Percentiles rank a stretch among this genome's conserved stretches.
Conservation (phyloP, 78 protist species). For the Pigoraptor vietnamica region DNA sequence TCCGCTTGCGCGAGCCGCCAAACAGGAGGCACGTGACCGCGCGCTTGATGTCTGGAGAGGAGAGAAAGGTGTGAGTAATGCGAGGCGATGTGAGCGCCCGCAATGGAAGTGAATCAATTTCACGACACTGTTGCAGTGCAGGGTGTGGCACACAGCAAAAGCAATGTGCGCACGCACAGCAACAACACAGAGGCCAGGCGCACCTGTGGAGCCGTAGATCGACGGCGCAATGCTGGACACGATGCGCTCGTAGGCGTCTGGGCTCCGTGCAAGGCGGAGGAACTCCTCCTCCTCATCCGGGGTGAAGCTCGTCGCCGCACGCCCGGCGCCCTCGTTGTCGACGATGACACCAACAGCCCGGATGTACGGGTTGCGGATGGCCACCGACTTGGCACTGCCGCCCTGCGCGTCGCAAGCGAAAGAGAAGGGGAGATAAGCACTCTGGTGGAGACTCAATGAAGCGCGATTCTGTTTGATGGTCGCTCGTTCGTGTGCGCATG, state of each 20-base stretch:
- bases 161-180: too few species aligned
- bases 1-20: slow-evolving; percentile 85
- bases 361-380: slow-evolving; percentile 63
- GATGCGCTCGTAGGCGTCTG: slow-evolving; percentile 51
- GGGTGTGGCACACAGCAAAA: background rate
- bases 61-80: background rate
- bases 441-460: too few species aligned
- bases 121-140: too few species aligned
- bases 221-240: slow-evolving; percentile 84
- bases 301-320: slow-evolving; percentile 2
- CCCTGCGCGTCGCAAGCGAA: too few species aligned
- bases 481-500: too few species aligned
- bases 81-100: too few species aligned
- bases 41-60: slow-evolving; percentile 73
- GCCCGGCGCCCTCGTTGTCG: slow-evolving; percentile 40
- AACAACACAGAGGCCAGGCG: too few species aligned
- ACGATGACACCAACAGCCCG: slow-evolving; percentile 55
- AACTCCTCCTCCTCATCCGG: slow-evolving; percentile 70
- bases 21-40: slow-evolving; percentile 89
- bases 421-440: too few species aligned
- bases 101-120: background rate
- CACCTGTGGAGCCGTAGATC: slow-evolving; percentile 75
- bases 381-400: too few species aligned
- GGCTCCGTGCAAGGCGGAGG: slow-evolving; percentile 24
- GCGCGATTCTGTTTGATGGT: too few species aligned